A percentile compares a stretch with the other conserved stretches of the same genome.
These are phyloP conservation scores for Gautieria morchelliformis DNA, from an alignment of 768 basidiomycete species.

Conservation along the genomic window DNA sequence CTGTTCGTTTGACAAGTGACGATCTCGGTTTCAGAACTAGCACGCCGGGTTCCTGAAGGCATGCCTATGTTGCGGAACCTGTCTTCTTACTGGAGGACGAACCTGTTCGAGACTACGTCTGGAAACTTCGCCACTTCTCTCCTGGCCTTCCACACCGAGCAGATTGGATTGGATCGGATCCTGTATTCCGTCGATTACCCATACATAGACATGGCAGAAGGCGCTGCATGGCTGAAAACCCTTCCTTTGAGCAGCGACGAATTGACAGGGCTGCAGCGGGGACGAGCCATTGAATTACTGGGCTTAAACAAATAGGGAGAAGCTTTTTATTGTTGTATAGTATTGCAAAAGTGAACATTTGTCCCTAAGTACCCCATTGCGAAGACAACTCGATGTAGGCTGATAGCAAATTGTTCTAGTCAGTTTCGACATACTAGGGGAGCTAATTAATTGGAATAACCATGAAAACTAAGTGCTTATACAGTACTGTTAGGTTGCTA, in stretches of 20 bases:
- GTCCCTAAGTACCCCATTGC: too few relatives aligned
- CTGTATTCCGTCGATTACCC: conserved; percentile 8
- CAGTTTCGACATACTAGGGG: too few relatives aligned
- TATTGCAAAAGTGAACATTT: too few relatives aligned
- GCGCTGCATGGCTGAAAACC: background rate
- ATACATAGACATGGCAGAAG: conserved; percentile 2
- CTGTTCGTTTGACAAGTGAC: background rate
- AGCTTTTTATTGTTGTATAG: too few relatives aligned
- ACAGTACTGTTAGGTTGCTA: too few relatives aligned
- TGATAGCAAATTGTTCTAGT: too few relatives aligned
- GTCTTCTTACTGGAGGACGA: conserved; percentile 6
- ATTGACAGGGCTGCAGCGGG: background rate
- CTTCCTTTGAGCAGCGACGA: background rate
- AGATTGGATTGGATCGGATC: conserved; percentile 7
- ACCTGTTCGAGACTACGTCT: conserved; percentile 7
- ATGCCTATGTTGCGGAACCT: conserved; percentile 7
- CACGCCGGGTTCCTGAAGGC: background rate
- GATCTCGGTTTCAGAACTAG: background rate
- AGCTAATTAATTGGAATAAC: too few relatives aligned
- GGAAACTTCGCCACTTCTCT: conserved; percentile 6
- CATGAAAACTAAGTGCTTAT: too few relatives aligned
- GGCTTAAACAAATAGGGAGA: conserved; percentile 1
- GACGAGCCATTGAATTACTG: conserved; percentile 2
- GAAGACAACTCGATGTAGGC: too few relatives aligned
- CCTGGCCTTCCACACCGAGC: conserved; percentile 2